Evolutionary conservation across 805 yeast species (phyloP), one percentile per base, ranked within the genome.

Genomic region (Candida multigemmis): DNA sequence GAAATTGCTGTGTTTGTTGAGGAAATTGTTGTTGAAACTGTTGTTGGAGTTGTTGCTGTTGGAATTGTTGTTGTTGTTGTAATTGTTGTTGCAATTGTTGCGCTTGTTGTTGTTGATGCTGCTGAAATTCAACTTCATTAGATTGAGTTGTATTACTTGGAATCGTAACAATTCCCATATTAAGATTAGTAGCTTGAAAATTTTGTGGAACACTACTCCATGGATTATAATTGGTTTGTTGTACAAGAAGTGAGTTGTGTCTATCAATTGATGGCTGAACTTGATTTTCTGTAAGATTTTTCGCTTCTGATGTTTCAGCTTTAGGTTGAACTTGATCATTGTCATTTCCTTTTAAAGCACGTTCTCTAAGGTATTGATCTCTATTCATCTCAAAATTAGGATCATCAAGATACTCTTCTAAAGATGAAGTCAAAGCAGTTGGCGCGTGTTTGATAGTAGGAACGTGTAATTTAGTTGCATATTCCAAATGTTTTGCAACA

Each of bases 371-470:
- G 44, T 81, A 85, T 44, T 82, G 93, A 33, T 75, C 60, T 49
- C 93, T 71, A 48, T 83, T 85, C 6, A 59, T 55, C 40, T 85
- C 95, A 53, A 85, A 85, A 40, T 78, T 77, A 6, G 87, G 85
- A 46, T 89, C 96, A 38, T 77, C 70, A 38, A 91, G 59, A 50
- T 89, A 93, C 41, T 87, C 96, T 47, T 85, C 91, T 35, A 91
- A 68, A 9, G 93, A 77, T 18, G 76, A 68, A 3, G 94, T 81
- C 37, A 91, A 65, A 14, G 94, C 91, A 2, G 96, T 87, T 13
- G 96, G 96, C 2, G 97, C 97, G 55, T 91, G 98, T 48, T 84
- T 84, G 35, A 91, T 87, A 9, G 94, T 87, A 19, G 98, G 98
- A 18, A 91, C 94, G 43, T 79, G 87, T 38, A 89, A 61, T 43